A percentile compares a stretch with the other conserved stretches of the same genome.
These are phyloP conservation scores for Penicillium sp. DNA, from an alignment of 2,329 filamentous ascomycete genomes.

Conservation along the genomic window DNA sequence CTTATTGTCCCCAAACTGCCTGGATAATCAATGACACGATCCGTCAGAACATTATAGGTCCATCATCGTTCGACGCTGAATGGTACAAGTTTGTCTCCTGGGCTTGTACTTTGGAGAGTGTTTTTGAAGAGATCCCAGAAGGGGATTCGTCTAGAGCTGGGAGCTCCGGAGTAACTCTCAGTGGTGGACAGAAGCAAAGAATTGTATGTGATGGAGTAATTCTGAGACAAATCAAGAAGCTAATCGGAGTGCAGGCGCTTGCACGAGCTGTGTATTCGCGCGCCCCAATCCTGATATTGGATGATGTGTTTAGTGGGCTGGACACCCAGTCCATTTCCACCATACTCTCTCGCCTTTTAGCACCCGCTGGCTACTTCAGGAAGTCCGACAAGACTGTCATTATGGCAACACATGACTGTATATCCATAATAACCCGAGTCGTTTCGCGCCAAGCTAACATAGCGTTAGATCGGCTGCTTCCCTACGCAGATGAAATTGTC, in stretches of 20 bases:
- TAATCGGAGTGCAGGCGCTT: constrained; percentile 27
- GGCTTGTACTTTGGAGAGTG: constrained; percentile 28
- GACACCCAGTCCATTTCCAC: constrained; percentile 44
- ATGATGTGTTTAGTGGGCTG: constrained; percentile 49
- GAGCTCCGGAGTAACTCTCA: constrained; percentile 45
- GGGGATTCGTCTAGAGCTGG: constrained; percentile 41
- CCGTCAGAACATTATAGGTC: constrained; percentile 28
- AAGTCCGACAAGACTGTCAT: constrained; percentile 34
- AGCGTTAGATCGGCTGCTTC: constrained; percentile 1
- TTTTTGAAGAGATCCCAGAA: constrained; percentile 29
- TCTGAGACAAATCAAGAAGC: not conserved
- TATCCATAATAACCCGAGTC: not conserved
- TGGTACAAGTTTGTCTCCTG: constrained; percentile 33
- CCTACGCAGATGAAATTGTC: constrained; percentile 5
- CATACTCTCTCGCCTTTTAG: constrained; percentile 43
- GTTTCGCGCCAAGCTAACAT: not conserved
- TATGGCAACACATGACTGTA: constrained; percentile 26
- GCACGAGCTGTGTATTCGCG: constrained; percentile 48
- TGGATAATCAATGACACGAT: constrained; percentile 25
- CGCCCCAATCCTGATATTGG: constrained; percentile 44
- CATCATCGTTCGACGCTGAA: constrained; percentile 22
- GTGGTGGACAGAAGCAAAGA: constrained; percentile 49
- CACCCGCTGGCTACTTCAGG: constrained; percentile 40
- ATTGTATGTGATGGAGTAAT: constrained; percentile 26
- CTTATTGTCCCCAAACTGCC: constrained; percentile 25